A percentile compares a stretch with the other conserved stretches of the same genome.
These are phyloP conservation scores for Erodium chrysanthum DNA, from an alignment of 441 rosid species.

Conservation along the genomic window DNA sequence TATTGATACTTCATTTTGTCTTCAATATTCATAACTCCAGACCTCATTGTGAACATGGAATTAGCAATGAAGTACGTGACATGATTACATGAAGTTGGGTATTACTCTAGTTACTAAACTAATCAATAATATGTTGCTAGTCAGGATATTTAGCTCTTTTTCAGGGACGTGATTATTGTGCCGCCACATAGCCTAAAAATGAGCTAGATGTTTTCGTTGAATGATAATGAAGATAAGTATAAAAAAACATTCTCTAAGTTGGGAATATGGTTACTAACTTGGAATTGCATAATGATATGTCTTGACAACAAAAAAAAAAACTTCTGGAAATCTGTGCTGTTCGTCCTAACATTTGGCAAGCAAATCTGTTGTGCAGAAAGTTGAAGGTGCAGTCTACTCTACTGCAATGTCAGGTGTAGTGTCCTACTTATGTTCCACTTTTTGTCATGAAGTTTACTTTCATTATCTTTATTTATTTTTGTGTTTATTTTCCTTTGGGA, in stretches of 20 bases:
- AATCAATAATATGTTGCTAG: neutral
- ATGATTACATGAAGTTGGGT: neutral
- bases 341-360: constrained; percentile 2
- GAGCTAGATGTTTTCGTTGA: neutral
- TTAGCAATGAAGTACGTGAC: neutral
- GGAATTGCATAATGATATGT: neutral
- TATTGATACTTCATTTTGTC: neutral
- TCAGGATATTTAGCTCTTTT: neutral
- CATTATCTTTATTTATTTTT: neutral
- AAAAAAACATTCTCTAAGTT: neutral
- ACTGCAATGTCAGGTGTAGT: constrained; percentile 56
- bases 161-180: no score
- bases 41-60: neutral
- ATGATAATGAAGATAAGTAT: no score
- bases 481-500: neutral
- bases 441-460: neutral
- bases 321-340: neutral
- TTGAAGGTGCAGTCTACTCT: constrained; percentile 40
- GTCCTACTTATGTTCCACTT: neutral
- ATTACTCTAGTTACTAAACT: no score
- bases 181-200: neutral
- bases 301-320: neutral
- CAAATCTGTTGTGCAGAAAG: constrained; percentile 42
- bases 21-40: neutral
- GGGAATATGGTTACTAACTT: neutral